Conservation (phyloP, 1,139 yeast species). For the Suhomyces anneliseae region DNA sequence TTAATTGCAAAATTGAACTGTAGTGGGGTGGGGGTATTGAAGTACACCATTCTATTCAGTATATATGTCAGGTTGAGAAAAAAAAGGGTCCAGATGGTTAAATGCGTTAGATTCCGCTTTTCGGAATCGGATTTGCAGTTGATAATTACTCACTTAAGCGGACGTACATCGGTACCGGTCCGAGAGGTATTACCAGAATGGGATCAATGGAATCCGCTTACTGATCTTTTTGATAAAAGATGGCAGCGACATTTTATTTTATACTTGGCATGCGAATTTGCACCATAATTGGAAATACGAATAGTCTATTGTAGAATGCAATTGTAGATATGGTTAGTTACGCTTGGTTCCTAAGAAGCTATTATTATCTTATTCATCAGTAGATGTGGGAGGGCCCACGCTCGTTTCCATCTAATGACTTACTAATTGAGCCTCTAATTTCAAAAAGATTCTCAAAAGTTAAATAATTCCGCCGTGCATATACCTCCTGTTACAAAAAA, state of each 20-base stretch:
- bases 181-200: background rate
- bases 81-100: no score
- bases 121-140: no score
- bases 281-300: background rate
- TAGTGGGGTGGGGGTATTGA: background rate
- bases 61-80: no score
- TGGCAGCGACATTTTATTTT: background rate
- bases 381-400: background rate
- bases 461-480: background rate
- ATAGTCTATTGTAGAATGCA: background rate
- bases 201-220: background rate
- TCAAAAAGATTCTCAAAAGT: no score
- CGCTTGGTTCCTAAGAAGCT: no score
- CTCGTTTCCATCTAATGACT: background rate
- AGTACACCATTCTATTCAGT: no score
- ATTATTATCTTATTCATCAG: no score
- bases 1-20: background rate
- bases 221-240: background rate
- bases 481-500: no score
- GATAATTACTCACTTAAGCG: background rate
- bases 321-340: no score
- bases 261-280: background rate
- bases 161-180: background rate
- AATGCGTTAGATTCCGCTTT: no score
- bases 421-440: background rate